phyloP scores from a whole-genome alignment of 768 basidiomycete genomes.

The Zangia roseola region DNA sequence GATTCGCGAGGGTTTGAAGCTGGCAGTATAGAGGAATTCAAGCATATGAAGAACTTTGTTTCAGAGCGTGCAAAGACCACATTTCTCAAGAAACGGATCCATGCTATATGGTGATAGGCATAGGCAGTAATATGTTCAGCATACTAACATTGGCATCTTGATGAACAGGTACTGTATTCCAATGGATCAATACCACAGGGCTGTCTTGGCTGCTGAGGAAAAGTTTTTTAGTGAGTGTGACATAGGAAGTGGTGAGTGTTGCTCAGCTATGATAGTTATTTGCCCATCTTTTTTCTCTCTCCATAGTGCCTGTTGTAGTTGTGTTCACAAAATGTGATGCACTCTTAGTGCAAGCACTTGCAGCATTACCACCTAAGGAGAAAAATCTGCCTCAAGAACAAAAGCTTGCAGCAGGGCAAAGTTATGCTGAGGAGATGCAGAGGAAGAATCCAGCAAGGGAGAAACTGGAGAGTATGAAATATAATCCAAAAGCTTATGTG shows the following conservation, averaged over 20 bases:
- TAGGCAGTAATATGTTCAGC: too few species aligned
- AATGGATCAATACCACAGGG: not conserved
- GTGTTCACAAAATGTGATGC: not conserved
- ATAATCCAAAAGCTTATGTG: not conserved
- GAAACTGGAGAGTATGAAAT: not conserved
- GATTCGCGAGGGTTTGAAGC: too few species aligned
- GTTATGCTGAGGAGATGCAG: not conserved
- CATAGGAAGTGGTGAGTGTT: not conserved
- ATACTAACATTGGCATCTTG: not conserved
- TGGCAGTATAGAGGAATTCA: too few species aligned
- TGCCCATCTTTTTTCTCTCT: too few species aligned
- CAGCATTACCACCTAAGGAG: not conserved
- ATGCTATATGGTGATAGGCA: not conserved
- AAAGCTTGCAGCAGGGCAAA: not conserved
- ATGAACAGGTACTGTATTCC: not conserved
- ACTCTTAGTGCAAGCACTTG: not conserved
- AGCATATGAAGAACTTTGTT: too few species aligned
- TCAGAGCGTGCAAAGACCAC: too few species aligned
- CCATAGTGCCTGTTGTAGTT: not conserved
- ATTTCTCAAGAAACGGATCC: not conserved
- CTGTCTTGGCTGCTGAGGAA: not conserved
- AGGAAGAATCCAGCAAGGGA: not conserved
- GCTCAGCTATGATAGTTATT: not conserved
- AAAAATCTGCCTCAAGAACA: not conserved
- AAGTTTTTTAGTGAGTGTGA: not conserved